A percentile compares a stretch with the other conserved stretches of the same genome.
phyloP scores from a whole-genome alignment of 768 basidiomycete species.

The Suillus placidus region DNA sequence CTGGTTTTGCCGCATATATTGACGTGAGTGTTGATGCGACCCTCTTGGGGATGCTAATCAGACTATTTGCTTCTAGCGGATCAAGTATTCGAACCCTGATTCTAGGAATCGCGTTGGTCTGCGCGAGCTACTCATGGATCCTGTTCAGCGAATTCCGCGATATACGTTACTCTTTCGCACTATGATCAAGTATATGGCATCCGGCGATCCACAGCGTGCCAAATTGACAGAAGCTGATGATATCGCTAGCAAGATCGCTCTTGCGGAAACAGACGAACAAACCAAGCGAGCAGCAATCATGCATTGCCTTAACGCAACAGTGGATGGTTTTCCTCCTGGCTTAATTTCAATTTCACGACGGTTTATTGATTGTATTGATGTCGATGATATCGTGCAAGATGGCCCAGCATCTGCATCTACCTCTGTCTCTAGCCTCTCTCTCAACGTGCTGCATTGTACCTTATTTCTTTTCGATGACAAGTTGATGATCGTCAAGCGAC shows the following conservation, averaged over 20 bases:
- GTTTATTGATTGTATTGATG: slow-evolving; percentile 92
- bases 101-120: slow-evolving; percentile 81
- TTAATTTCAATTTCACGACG: slow-evolving; percentile 87
- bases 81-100: slow-evolving; percentile 83
- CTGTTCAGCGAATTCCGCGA: slow-evolving; percentile 92
- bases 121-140: slow-evolving; percentile 93
- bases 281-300: slow-evolving; percentile 89
- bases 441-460: slow-evolving; percentile 73
- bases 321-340: slow-evolving; percentile 89
- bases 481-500: slow-evolving; percentile 88
- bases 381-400: slow-evolving; percentile 75
- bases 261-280: slow-evolving; percentile 89
- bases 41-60: slow-evolving; percentile 11
- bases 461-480: slow-evolving; percentile 95
- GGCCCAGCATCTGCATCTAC: slow-evolving; percentile 44
- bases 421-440: slow-evolving; percentile 41
- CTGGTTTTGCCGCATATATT: slow-evolving; percentile 82
- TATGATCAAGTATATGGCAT: slow-evolving; percentile 89
- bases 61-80: slow-evolving; percentile 50
- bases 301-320: slow-evolving; percentile 79
- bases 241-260: slow-evolving; percentile 87
- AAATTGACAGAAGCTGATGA: slow-evolving; percentile 85
- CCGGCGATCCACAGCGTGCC: slow-evolving; percentile 72
- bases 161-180: slow-evolving; percentile 91
- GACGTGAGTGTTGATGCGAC: slow-evolving; percentile 55